Percentiles rank a stretch among this genome's conserved stretches.
These are phyloP conservation scores for Candida odintsovae DNA, from an alignment of 805 yeast genomes.

Conservation along the genomic window DNA sequence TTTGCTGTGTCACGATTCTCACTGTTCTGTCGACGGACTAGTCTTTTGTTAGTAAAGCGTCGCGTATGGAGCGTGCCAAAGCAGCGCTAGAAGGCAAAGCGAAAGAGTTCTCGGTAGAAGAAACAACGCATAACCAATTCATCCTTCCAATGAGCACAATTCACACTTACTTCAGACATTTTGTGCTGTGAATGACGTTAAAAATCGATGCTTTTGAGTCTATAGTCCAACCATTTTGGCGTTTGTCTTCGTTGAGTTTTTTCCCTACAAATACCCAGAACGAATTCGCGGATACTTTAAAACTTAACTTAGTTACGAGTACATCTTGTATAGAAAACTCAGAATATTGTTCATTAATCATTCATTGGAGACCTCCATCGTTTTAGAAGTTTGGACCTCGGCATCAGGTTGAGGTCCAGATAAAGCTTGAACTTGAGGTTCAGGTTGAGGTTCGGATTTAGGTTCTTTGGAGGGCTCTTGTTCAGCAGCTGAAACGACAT, in stretches of 20 bases:
- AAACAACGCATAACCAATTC: too few relatives aligned
- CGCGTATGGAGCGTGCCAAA: background rate
- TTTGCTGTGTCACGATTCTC: constrained; percentile 82
- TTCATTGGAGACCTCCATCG: background rate
- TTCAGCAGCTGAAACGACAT: background rate
- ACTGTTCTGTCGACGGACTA: constrained; percentile 69
- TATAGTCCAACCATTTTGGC: background rate
- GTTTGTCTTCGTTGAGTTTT: background rate
- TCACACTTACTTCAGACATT: background rate
- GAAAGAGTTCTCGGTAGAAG: too few relatives aligned
- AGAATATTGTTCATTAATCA: too few relatives aligned
- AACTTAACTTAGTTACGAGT: too few relatives aligned
- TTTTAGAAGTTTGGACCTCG: too few relatives aligned
- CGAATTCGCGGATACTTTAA: background rate
- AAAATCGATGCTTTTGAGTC: background rate
- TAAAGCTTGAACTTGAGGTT: too few relatives aligned
- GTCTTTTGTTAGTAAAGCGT: too few relatives aligned
- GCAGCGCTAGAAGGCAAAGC: background rate
- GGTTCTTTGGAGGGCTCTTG: background rate
- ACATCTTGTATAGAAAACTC: too few relatives aligned
- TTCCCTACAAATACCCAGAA: background rate
- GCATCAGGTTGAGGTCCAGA: too few relatives aligned
- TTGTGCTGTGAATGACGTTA: background rate
- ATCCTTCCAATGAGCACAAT: background rate
- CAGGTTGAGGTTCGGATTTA: too few relatives aligned